Evolutionary conservation across 306 rosid species (phyloP).

Genomic region (Boehmeria nivea): DNA sequence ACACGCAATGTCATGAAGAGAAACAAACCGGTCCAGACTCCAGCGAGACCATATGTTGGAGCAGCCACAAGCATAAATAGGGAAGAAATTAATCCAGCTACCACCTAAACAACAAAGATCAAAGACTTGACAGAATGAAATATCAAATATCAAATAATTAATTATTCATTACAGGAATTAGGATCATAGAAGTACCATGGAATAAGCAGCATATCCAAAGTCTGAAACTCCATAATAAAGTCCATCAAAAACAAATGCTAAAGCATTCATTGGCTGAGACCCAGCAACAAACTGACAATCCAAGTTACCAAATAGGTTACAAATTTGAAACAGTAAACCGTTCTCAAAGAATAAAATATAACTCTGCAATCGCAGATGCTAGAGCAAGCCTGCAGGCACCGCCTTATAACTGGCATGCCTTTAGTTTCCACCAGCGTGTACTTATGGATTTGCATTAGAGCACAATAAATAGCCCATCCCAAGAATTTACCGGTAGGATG

Average conservation of each 20-base stretch:
- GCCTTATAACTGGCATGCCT: too few relatives aligned
- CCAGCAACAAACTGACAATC: conserved; percentile 83
- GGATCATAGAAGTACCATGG: conserved; percentile 52
- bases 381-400: too few relatives aligned
- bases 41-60: conserved; percentile 75
- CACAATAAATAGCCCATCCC: too few relatives aligned
- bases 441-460: too few relatives aligned
- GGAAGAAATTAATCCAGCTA: conserved; percentile 63
- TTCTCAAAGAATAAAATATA: too few relatives aligned
- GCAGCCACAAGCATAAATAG: conserved; percentile 55
- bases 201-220: conserved; percentile 85
- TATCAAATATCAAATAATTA: too few relatives aligned
- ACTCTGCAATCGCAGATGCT: too few relatives aligned
- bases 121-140: neutral
- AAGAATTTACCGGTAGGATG: too few relatives aligned
- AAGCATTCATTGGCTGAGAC: conserved; percentile 87
- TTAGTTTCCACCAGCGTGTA: too few relatives aligned
- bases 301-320: conserved; percentile 1
- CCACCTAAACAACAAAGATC: conserved; percentile 40
- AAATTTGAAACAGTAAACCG: too few relatives aligned
- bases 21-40: conserved; percentile 86
- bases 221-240: conserved; percentile 94
- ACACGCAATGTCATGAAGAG: conserved; percentile 87
- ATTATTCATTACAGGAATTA: too few relatives aligned
- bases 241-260: conserved; percentile 93